Evolutionary conservation across 768 basidiomycete species (phyloP), one percentile per base, ranked within the genome.

Genomic region (Dictyophora rubrovolvata): DNA sequence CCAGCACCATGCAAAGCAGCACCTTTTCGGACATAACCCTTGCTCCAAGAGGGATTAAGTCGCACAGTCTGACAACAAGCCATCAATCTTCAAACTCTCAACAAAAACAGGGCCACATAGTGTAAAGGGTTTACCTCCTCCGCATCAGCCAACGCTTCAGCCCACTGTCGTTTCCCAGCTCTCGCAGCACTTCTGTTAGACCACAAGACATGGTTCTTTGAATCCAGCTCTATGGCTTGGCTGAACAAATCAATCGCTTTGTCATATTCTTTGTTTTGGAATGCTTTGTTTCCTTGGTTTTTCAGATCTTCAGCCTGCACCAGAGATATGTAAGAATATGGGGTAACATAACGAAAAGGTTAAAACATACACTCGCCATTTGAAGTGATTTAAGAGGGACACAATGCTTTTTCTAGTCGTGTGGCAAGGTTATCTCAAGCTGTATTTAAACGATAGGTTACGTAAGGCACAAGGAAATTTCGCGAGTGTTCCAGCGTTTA

Each of bases 261-360:
- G 74, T 90, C 85, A 73, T 89, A 96, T 66, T 96, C 83, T 70
- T 93, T 96, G 57, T 90, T 90, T 42, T 88, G 78, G 73, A 97
- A 97, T 20, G 94, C 93, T 68, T 93, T 93, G 79, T 97, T 97
- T 67, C 93, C 94, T 68, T 83, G 83, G 68, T 91, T 89, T 76
- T 97, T 97, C 64, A 96, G 77, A 61, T 82, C 74, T 69, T 77
- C 75, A 52, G 74, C 76, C 79, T 80, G 61, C 16, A 56, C 9
- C 20, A 56, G 21, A 34, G 7, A 18, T 21, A 21, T 42, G 28
- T 42, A 28, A 14, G 54, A 33, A 23, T 3, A 14, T 22, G 17
- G 21, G n/a, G 2, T 1, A 48, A 47, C 9, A 18, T 11, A 4
- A 56, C 37, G 17, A 21, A 33, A 28, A 17, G 8, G 14, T 5